Evolutionary conservation across 345 rosid genomes (phyloP), one percentile per base, ranked within the genome.

Genomic region (Gossypium sturtianum): DNA sequence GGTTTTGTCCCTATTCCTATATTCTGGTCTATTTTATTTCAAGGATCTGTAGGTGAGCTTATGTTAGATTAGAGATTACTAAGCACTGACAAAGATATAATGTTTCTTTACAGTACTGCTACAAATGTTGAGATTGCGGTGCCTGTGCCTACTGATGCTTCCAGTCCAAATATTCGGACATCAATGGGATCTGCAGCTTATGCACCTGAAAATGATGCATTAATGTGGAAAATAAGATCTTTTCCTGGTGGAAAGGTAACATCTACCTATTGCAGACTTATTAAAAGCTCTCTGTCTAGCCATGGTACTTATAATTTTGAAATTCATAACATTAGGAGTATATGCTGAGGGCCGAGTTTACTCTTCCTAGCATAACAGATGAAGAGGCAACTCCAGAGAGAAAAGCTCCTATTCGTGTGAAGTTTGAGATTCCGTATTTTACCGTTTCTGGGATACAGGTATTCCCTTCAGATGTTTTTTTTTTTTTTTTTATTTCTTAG

Each of bases 371-470:
- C 75, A 83, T 90, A 76, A 85, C 88, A 25, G 88, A 87, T 51
- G 97, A 92, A 77, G 97, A 92, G 77, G 86, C 86, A 67, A 79
- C 75, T 38, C 93, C 86, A 47, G 94, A 92, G 81, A 87, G 93
- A 71, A 91, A 88, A 81, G 88, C 94, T 76, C 97, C 97, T 1
- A 84, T 91, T 12, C 87, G 91, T 29, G 88, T 91, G 72, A 90
- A 86, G 82, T 91, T 91, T 72, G 94, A 91, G 87, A 91, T 91
- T 66, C 97, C 97, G 13, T 91, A 91, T 82, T 91, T 91, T 78
- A 91, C 94, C 2, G 91, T 91, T 67, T 91, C 94, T 12, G 97
- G 97, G 67, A 92, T 92, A 72, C 98, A 94, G 97, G 98, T 92
- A 71, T 48, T 77, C 59, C 62, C 66, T 68, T 72, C 56, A 57